A percentile compares a stretch with the other conserved stretches of the same genome.
Evolutionary conservation across 164 flowering plant species (phyloP).

Genomic region (Warburgia ugandensis): DNA sequence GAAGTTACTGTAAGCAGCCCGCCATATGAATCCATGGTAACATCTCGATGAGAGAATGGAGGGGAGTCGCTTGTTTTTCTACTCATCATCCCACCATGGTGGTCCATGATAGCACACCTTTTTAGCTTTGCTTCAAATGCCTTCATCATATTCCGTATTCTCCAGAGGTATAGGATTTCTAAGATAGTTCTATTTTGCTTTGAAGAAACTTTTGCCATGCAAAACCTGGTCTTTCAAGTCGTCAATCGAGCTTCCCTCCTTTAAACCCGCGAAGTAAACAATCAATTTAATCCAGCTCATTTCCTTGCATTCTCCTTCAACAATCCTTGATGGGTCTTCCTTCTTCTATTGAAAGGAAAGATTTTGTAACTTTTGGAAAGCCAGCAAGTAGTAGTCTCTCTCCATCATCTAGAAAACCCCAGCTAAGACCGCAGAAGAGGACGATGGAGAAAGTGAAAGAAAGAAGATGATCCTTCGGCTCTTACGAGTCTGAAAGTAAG

Average conservation of each 20-base stretch:
- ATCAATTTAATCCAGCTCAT: slow-evolving; percentile 27
- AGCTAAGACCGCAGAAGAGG: too few species aligned
- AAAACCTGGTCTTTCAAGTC: slow-evolving; percentile 17
- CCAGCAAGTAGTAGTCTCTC: too few species aligned
- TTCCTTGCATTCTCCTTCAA: slow-evolving; percentile 13
- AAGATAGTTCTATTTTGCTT: slow-evolving; percentile 23
- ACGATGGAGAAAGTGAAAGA: too few species aligned
- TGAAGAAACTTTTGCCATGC: slow-evolving; percentile 18
- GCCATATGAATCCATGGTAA: slow-evolving; percentile 14
- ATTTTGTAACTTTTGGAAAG: too few species aligned
- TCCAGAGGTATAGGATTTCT: slow-evolving; percentile 13
- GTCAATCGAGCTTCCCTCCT: slow-evolving; percentile 11
- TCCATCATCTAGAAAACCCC: too few species aligned
- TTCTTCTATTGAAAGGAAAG: too few species aligned
- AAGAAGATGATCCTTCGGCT: too few species aligned
- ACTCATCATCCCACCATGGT: slow-evolving; percentile 23
- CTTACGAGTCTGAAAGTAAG: too few species aligned
- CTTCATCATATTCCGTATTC: not conserved
- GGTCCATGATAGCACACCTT: slow-evolving; percentile 25
- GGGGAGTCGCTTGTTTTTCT: slow-evolving; percentile 10
- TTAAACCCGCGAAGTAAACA: slow-evolving; percentile 15
- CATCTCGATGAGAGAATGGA: slow-evolving; percentile 23
- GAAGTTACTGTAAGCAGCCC: slow-evolving; percentile 25
- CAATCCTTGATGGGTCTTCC: too few species aligned
- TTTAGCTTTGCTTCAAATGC: slow-evolving; percentile 15